Evolutionary conservation across 768 basidiomycete species (phyloP), one percentile per base, ranked within the genome.

Genomic region (Pulveroboletus sp.): DNA sequence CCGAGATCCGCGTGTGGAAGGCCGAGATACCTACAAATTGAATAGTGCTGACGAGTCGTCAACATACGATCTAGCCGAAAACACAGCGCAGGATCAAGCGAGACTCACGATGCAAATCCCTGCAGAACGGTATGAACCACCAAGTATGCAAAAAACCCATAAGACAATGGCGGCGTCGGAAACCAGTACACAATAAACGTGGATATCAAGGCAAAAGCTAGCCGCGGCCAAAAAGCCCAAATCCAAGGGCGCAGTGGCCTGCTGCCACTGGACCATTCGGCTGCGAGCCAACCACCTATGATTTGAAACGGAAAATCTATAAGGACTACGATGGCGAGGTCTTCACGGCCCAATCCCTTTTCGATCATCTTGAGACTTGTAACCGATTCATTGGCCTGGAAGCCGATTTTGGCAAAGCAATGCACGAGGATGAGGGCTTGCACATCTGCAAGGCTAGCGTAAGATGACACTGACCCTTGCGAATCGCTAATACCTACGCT

Each of bases 1-100:
- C 97, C 1, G 97, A 93, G 32, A 99, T 85, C 45, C 88, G 82
- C 4, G 94, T 97, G 61, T 98, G 97, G 78, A 98, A 99, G 4
- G 97, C 97, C n/a, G 94, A 91, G 52, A 98, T 93, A 9, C 97
- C 94, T 17, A 97, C 95, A 63, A 98, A 99, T 68, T 99, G 95
- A n/a, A 98, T 85, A 5, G 95, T 97, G 39, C 95, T 95, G 27
- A 29, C 12, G 27, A 9, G 12, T 29, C 12, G 27, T 49, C 24
- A 3, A 38, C 46, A 19, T 23, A 53, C 49, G 50, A 44, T 39
- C 42, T 38, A 25, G 43, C n/a, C n/a, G n/a, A 17, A 42, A 13
- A 3, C 17, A n/a, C 24, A 16, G n/a, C 14, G 19, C 19, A 39
- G 17, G 23, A n/a, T 31, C 20, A 46, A 42, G 14, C 24, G 24